Conservation (phyloP, 2,329 filamentous ascomycete genomes). For the Ascochyta fabae region DNA sequence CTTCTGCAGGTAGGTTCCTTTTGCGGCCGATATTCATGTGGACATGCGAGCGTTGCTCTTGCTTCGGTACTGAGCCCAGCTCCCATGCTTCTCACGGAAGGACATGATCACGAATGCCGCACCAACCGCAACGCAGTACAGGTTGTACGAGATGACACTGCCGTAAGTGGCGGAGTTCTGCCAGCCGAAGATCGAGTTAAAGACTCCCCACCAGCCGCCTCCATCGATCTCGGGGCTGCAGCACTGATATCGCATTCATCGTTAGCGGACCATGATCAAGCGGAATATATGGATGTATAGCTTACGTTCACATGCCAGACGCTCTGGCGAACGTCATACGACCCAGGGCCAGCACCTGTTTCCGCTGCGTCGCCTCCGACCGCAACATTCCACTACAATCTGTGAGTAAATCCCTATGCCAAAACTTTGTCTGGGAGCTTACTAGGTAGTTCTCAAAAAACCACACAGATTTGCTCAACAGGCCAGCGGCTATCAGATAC, state of each 20-base stretch:
- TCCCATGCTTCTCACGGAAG: constrained; percentile 63
- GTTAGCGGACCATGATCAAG: not conserved
- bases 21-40: too few species aligned
- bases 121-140: constrained; percentile 81
- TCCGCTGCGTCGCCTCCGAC: constrained; percentile 67
- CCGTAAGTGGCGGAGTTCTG: constrained; percentile 85
- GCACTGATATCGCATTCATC: constrained; percentile 58
- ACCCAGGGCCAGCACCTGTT: constrained; percentile 71
- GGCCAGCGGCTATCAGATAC: constrained; percentile 80
- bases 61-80: too few species aligned
- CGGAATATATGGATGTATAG: constrained; percentile 15
- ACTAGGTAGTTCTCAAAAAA: constrained; percentile 66
- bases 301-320: constrained; percentile 82
- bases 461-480: constrained; percentile 79
- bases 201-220: constrained; percentile 81
- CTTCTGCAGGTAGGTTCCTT: too few species aligned
- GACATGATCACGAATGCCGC: constrained; percentile 68
- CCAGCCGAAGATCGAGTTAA: constrained; percentile 86
- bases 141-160: constrained; percentile 81
- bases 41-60: too few species aligned
- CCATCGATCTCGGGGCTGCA: constrained; percentile 75
- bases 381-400: constrained; percentile 1
- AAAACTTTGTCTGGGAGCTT: constrained; percentile 61
- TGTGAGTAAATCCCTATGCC: constrained; percentile 34
- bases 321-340: constrained; percentile 76